Percentiles rank a stretch among this genome's conserved stretches.
Evolutionary conservation across 208 protist species (phyloP).

Genomic region (Wallacemonas sp.): DNA sequence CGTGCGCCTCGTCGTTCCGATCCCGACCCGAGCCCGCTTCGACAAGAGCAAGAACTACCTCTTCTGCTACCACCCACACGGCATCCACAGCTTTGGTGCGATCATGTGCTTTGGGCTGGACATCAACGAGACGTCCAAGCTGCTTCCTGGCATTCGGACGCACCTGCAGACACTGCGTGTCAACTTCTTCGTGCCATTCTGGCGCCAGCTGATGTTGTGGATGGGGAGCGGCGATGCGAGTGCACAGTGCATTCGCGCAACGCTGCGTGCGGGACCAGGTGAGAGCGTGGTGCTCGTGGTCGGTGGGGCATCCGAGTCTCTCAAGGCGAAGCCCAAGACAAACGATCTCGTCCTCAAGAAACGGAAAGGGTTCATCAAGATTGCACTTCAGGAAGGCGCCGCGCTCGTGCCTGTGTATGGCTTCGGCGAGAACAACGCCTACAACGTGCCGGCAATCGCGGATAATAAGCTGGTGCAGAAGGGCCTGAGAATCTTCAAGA

Average conservation of each 20-base stretch:
- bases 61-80: slow-evolving; percentile 91
- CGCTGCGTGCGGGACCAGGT: slow-evolving; percentile 69
- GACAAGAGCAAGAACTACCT: slow-evolving; percentile 75
- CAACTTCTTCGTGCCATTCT: slow-evolving; percentile 89
- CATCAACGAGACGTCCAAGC: slow-evolving; percentile 31
- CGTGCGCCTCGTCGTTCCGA: slow-evolving; percentile 64
- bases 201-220: slow-evolving; percentile 64
- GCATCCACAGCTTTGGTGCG: slow-evolving; percentile 86
- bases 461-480: slow-evolving; percentile 29
- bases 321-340: slow-evolving; percentile 64
- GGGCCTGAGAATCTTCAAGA: slow-evolving; percentile 34
- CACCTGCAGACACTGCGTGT: slow-evolving; percentile 85
- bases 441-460: slow-evolving; percentile 44
- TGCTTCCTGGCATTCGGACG: slow-evolving; percentile 67
- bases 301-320: slow-evolving; percentile 78
- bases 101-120: slow-evolving; percentile 75
- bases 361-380: slow-evolving; percentile 87
- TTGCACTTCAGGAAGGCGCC: slow-evolving; percentile 77
- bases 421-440: slow-evolving; percentile 90
- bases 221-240: slow-evolving; percentile 85
- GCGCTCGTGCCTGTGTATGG: slow-evolving; percentile 83
- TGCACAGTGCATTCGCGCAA: slow-evolving; percentile 56
- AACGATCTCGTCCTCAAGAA: slow-evolving; percentile 74
- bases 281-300: slow-evolving; percentile 86
- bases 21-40: slow-evolving; percentile 42